phyloP scores from a whole-genome alignment of 2,329 filamentous ascomycete genomes.

The Simplicillium aogashimaense region DNA sequence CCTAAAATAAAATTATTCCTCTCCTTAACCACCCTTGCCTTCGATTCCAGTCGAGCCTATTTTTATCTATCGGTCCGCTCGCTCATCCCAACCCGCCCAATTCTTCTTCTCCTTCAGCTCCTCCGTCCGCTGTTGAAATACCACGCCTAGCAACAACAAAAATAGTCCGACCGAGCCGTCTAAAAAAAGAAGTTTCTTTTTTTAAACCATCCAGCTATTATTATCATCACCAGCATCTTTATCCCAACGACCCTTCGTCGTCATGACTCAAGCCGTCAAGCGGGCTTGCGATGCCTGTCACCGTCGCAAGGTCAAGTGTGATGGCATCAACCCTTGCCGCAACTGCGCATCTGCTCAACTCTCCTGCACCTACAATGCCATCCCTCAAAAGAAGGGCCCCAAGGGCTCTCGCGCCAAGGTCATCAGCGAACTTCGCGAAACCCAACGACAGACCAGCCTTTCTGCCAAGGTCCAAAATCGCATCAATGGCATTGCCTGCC shows the following conservation, averaged over 20 bases:
- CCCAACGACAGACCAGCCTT: conserved; percentile 55
- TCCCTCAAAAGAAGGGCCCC: conserved; percentile 67
- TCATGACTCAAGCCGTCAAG: conserved; percentile 43
- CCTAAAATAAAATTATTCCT: not conserved
- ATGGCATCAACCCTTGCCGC: conserved; percentile 59
- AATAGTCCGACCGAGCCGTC: not conserved
- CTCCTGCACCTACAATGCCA: conserved; percentile 63
- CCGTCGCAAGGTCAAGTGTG: conserved; percentile 66
- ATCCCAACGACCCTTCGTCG: conserved; percentile 8
- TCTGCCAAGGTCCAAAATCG: conserved; percentile 52
- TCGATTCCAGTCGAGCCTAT: not conserved
- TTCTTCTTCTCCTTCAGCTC: not conserved
- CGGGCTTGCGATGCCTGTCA: conserved; percentile 65
- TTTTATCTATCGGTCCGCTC: not conserved
- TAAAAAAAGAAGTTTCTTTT: not conserved
- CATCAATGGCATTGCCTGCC: conserved; percentile 42
- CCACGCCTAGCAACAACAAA: not conserved
- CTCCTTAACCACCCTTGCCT: not conserved
- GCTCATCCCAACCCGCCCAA: no score
- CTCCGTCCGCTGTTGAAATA: not conserved
- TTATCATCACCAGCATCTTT: no score
- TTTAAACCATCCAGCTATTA: not conserved
- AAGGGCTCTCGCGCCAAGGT: conserved; percentile 68
- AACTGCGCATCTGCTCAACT: conserved; percentile 60
- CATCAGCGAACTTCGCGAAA: conserved; percentile 62